Evolutionary conservation across 169 alveolate species (phyloP), one percentile per base, ranked within the genome.

Genomic region (Perkinsus olseni): DNA sequence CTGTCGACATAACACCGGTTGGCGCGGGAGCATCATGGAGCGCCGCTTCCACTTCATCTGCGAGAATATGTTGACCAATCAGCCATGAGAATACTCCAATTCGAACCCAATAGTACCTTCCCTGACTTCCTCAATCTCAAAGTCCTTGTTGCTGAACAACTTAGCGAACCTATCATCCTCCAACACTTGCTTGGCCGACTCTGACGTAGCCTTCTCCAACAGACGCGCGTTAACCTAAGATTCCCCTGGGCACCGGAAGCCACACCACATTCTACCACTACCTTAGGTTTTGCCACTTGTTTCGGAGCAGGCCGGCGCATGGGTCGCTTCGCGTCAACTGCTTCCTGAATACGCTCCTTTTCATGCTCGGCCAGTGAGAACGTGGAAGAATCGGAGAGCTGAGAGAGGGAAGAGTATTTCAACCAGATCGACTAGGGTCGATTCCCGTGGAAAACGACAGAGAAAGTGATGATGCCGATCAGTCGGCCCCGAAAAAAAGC

Each of bases 121-220:
- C 82, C 82, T 8, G 17, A 62, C 82, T 24, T 94, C 96, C 93
- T 97, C 97, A 50, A 97, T 97, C 92, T 94, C 96, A 92, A 95
- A 98, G 91, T 97, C 98, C 74, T 96, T 94, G 93, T 97, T 97
- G 91, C 92, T 94, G 93, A 97, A 96, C 94, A 98, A 74, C 74
- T 93, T 95, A 28, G 95, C 95, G 94, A 98, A 98, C 94, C 99
- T 97, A 38, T 94, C 94, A 93, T 97, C 99, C 24, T 91, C 94
- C 74, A 97, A 93, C 31, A 96, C 95, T 37, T 93, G 50, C 40
- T 94, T 94, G 36, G 94, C 94, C 82, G 82, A 24, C 95, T 96
- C 91, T 94, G 94, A 74, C 94, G 93, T 74, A 90, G 94, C 36
- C 95, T 94, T 94, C 95, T 90, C 92, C 93, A 95, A n/a, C 45